Evolutionary conservation across 176 grass and related monocot species (phyloP), one percentile per base, ranked within the genome.

Genomic region (Phyllostachys edulis): DNA sequence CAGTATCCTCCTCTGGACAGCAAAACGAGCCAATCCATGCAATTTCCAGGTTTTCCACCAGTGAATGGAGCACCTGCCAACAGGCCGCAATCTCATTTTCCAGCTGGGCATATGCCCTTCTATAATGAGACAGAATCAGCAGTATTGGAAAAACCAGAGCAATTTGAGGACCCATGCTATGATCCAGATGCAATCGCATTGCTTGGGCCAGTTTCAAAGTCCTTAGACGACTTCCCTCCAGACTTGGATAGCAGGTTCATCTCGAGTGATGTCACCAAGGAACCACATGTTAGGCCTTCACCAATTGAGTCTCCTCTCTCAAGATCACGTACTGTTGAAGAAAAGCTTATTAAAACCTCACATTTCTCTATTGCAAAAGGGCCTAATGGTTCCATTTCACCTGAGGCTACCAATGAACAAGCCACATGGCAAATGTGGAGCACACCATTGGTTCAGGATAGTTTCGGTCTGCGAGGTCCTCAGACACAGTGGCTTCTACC

Each of bases 401-500:
- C 76, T 70, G 90, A 88, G 49, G 69, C 88, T 88, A 81, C 52
- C 42, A 79, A 86, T 72, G 91, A 83, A 73, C 88, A 93, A 21
- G 94, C 91, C 51, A 86, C 90, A 65, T 98, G 96, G 96, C 91
- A 93, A 85, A 85, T 95, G 87, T 98, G 96, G 96, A 75, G 88
- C 67, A 88, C 93, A 4, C 93, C 96, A 70, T 86, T 92, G n/a
- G 89, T 92, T 67, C 91, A 98, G 6, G 90, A 98, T 60, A 89
- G 63, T 47, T 82, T 98, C 56, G 87, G 85, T 69, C 89, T 94
- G 40, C 88, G 82, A 68, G 93, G 89, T 83, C 79, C 92, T 82
- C 63, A 87, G 64, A 69, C 63, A 45, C 62, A 85, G 71, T 93
- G 96, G 91, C 83, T 92, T 89, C 78, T 71, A 51, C 64, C 89